These are phyloP conservation scores for Metroxylon sagu DNA, from an alignment of 176 grass and related monocot genomes.

Conservation along the genomic window DNA sequence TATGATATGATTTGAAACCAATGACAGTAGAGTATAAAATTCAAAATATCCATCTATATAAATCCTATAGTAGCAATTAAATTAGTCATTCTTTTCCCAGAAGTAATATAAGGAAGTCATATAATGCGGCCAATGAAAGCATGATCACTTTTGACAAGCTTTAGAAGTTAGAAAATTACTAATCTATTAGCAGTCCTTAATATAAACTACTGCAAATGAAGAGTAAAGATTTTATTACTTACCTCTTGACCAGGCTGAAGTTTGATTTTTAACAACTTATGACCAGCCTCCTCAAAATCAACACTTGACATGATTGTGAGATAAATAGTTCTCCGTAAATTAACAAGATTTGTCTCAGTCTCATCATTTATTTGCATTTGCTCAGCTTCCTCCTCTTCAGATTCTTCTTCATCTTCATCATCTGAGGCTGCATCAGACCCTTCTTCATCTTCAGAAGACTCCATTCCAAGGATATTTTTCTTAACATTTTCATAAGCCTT, in stretches of 20 bases:
- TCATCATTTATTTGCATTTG: slow-evolving; percentile 84
- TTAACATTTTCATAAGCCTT: slow-evolving; percentile 89
- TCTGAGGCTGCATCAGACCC: slow-evolving; percentile 57
- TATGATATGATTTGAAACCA: too few relatives aligned
- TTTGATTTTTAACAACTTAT: slow-evolving; percentile 95
- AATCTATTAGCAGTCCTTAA: too few relatives aligned
- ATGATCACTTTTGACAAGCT: too few relatives aligned
- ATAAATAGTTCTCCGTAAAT: slow-evolving; percentile 92
- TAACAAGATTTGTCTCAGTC: slow-evolving; percentile 88
- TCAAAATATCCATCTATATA: too few relatives aligned
- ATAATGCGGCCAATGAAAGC: too few relatives aligned
- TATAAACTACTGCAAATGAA: background rate
- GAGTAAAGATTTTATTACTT: slow-evolving; percentile 11
- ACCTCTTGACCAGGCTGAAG: slow-evolving; percentile 98
- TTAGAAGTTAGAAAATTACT: too few relatives aligned
- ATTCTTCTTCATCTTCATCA: slow-evolving; percentile 64
- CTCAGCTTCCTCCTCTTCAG: slow-evolving; percentile 76
- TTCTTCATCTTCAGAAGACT: slow-evolving; percentile 78
- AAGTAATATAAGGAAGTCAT: too few relatives aligned
- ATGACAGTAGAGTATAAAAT: too few relatives aligned
- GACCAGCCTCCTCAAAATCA: slow-evolving; percentile 99
- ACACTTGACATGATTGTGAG: slow-evolving; percentile 98
- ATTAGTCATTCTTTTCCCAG: too few relatives aligned
- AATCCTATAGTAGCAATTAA: too few relatives aligned
- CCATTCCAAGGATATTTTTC: slow-evolving; percentile 61